Conservation (phyloP, 768 basidiomycete species). For the Suillus subaureus region DNA sequence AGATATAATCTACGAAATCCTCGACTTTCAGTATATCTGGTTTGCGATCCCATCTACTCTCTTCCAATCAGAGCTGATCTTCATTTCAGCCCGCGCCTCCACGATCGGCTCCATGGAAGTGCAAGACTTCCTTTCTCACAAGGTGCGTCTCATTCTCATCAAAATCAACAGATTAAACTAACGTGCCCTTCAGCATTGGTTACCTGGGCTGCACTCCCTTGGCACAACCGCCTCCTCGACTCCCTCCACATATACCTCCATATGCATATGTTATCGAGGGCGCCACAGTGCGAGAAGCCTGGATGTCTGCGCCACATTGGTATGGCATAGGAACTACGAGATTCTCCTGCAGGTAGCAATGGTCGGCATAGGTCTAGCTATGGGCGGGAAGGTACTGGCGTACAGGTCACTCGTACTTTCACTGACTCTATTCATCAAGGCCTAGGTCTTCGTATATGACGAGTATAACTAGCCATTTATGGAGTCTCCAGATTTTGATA, state of each 20-base stretch:
- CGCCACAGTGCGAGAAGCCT: neutral
- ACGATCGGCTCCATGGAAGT: neutral
- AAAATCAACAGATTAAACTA: neutral
- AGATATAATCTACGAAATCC: neutral
- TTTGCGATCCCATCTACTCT: neutral
- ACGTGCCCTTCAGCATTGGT: neutral
- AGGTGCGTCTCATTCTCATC: neutral
- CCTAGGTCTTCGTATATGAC: too few relatives aligned
- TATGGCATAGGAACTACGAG: neutral
- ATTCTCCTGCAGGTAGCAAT: neutral
- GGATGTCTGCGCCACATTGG: neutral
- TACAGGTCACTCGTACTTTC: too few relatives aligned
- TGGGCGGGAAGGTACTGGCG: neutral
- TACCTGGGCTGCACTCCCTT: neutral
- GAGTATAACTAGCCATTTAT: too few relatives aligned
- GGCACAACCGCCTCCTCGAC: neutral
- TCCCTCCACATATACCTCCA: neutral
- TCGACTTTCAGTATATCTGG: neutral
- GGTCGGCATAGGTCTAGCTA: too few relatives aligned
- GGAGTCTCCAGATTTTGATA: too few relatives aligned
- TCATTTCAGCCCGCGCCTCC: neutral
- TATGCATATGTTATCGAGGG: neutral
- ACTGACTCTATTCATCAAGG: too few relatives aligned
- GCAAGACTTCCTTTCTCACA: neutral
- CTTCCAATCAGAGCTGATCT: neutral